Evolutionary conservation across 768 basidiomycete genomes (phyloP).

Genomic region (Tylopilus rubrobrunneus): DNA sequence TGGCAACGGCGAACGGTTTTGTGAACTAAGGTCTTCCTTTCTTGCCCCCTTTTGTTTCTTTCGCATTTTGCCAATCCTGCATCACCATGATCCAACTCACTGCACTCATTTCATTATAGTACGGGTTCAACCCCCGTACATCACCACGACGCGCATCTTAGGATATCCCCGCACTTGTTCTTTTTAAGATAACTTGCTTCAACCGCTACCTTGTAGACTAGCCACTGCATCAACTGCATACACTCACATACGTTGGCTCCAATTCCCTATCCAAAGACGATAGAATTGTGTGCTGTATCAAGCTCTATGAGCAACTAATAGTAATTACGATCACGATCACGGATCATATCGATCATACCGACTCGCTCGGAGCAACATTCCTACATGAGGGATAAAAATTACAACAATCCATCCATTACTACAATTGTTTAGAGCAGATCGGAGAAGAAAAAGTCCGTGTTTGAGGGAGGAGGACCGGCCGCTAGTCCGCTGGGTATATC

Average conservation of each 20-base stretch:
- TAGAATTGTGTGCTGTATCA: conserved; percentile 20
- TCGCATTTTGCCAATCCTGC: conserved; percentile 1
- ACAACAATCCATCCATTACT: conserved; percentile 1
- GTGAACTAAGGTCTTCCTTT: conserved; percentile 16
- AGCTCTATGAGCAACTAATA: conserved; percentile 23
- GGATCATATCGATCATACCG: neutral
- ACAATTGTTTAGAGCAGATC: conserved; percentile 40
- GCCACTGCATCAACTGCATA: conserved; percentile 60
- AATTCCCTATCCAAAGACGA: conserved; percentile 16
- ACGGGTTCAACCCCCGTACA: conserved; percentile 89
- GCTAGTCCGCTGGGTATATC: conserved; percentile 80
- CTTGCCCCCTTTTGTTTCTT: neutral
- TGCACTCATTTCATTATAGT: conserved; percentile 32
- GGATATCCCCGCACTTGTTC: conserved; percentile 17
- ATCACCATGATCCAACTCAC: conserved; percentile 29
- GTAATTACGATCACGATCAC: conserved; percentile 10
- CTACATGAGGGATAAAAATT: conserved; percentile 5
- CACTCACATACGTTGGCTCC: conserved; percentile 13
- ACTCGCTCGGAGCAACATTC: neutral
- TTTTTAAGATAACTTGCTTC: conserved; percentile 15
- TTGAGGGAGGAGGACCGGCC: conserved; percentile 75
- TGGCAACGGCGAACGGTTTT: conserved; percentile 38
- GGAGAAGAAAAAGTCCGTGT: conserved; percentile 84
- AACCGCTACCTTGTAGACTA: conserved; percentile 26
- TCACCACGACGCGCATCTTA: conserved; percentile 27